Conservation (phyloP, 176 grass and related monocot species). For the Alloteropsis semialata region DNA sequence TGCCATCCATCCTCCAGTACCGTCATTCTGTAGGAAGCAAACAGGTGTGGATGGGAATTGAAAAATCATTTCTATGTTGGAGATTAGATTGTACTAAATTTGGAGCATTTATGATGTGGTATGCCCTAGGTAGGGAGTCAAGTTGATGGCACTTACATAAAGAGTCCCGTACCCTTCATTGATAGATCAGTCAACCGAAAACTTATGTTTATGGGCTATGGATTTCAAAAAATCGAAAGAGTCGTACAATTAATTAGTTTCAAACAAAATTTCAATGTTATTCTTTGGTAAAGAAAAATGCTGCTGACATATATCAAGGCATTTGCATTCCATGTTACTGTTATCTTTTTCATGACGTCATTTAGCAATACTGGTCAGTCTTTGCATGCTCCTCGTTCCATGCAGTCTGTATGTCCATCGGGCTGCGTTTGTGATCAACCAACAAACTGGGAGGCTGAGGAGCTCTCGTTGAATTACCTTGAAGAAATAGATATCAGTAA, state of each 20-base stretch:
- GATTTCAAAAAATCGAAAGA: background rate
- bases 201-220: background rate
- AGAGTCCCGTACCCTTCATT: too few species aligned
- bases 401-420: background rate
- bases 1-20: too few species aligned
- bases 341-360: background rate
- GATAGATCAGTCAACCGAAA: too few species aligned
- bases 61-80: too few species aligned
- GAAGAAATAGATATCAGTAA: background rate
- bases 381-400: background rate
- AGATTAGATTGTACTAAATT: too few species aligned
- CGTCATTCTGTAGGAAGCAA: too few species aligned
- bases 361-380: background rate
- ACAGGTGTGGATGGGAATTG: too few species aligned
- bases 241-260: background rate
- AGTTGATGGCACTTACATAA: too few species aligned
- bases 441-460: background rate
- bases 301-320: background rate
- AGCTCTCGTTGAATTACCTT: background rate
- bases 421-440: background rate
- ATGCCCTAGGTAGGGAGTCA: too few species aligned
- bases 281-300: background rate
- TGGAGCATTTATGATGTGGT: too few species aligned
- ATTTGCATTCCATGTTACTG: background rate
- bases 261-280: background rate